Percentiles rank a stretch among this genome's conserved stretches.
phyloP scores from a whole-genome alignment of 2,329 filamentous ascomycete genomes.

The Calonectria multiphialidica region DNA sequence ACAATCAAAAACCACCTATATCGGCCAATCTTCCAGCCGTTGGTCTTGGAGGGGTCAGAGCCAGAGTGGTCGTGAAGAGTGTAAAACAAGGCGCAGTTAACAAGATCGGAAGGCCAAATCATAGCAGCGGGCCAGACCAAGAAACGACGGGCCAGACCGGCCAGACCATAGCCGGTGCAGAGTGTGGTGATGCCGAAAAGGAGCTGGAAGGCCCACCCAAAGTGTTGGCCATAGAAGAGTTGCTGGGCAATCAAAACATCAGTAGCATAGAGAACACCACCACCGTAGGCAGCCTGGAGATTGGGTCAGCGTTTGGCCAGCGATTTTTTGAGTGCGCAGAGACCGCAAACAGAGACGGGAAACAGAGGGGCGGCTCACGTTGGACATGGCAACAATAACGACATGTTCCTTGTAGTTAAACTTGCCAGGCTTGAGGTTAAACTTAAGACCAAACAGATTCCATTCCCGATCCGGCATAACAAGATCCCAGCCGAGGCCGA shows the following conservation, averaged over 20 bases:
- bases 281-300: conserved; percentile 67
- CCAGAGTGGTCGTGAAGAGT: conserved; percentile 59
- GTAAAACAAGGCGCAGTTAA: conserved; percentile 65
- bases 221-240: conserved; percentile 69
- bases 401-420: conserved; percentile 75
- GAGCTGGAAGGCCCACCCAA: conserved; percentile 66
- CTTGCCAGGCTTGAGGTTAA: conserved; percentile 67
- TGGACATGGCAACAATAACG: conserved; percentile 73
- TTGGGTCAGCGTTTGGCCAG: conserved; percentile 30
- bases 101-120: conserved; percentile 69
- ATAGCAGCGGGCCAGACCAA: conserved; percentile 67
- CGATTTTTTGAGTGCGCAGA: background rate
- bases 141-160: conserved; percentile 66
- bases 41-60: conserved; percentile 62
- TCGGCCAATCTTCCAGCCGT: conserved; percentile 73
- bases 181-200: conserved; percentile 67
- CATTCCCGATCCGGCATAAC: conserved; percentile 66
- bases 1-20: conserved; percentile 73
- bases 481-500: conserved; percentile 66
- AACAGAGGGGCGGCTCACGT: conserved; percentile 57
- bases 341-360: background rate
- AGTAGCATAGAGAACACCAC: conserved; percentile 68
- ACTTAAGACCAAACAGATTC: conserved; percentile 64
- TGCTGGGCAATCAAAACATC: conserved; percentile 62
- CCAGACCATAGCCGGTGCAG: conserved; percentile 68